Base-by-base conservation (phyloP, 1,284 basidiomycete genomes). In the Termitomyces sp. region DNA sequence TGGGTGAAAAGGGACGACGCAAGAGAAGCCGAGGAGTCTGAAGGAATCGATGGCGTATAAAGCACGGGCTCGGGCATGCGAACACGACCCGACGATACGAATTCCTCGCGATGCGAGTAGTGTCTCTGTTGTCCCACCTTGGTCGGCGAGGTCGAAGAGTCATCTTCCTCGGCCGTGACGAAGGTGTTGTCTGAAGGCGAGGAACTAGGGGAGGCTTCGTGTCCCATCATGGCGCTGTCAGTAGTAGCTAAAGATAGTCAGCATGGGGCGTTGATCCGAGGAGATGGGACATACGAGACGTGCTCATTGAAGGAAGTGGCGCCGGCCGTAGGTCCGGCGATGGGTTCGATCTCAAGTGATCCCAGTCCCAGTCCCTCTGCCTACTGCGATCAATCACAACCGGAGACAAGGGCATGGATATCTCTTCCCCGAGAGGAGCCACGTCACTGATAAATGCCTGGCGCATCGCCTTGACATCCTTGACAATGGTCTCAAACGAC, bases 301-400 rank as follows among this genome's bases (percentile, higher is more conserved):
- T 49, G 4, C 45, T 39, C 19, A 24, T 14, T 9, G 5, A 26
- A 4, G 68, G 66, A 8, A 70, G 52, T 3, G 62, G 57, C 6
- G 52, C 34, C n/a, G 68, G 70, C 14, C 64, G 55, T 64, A 72
- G 64, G 50, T 71, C 68, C 14, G 71, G 71, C 7, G 70, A 70
- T 1, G 61, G 60, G 30, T 46, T 54, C 21, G 49, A 52, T 10
- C 13, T 18, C 40, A 0, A 31, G 21, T 57, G 40, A 24, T 67
- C 62, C 16, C 63, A 44, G 14, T 60, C 59, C 41, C 52, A 45
- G 9, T 53, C 50, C 45, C 48, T 45, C n/a, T 45, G 34, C 13
- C 14, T 41, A 3, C 30, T 52, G 18, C 49, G 37, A n/a, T 55
- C 51, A 3, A 56, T 38, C 19, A 34, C 16, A n/a, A 42, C 13